These are phyloP conservation scores for Aspergillus persii DNA, from an alignment of 2,329 filamentous ascomycete genomes.

Conservation along the genomic window DNA sequence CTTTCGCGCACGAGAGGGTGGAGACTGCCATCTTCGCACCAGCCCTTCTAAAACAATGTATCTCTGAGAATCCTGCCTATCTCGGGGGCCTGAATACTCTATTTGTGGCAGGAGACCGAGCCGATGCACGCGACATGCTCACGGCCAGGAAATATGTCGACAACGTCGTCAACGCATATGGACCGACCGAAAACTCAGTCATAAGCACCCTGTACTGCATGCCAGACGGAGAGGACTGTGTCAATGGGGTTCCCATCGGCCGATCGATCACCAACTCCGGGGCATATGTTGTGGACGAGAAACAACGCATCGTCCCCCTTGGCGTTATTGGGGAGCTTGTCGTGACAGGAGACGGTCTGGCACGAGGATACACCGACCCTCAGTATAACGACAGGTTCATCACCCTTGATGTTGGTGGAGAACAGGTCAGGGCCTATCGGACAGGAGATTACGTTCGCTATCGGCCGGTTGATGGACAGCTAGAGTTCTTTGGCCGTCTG, in stretches of 20 bases:
- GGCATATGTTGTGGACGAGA: not conserved
- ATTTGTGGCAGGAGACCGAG: not conserved
- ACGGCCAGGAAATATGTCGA: no score
- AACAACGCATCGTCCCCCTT: not conserved
- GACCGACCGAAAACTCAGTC: constrained; percentile 3
- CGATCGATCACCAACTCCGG: not conserved
- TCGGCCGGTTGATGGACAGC: not conserved
- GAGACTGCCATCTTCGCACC: not conserved
- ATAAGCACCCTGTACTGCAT: not conserved
- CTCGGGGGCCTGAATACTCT: not conserved
- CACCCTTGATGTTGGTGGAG: not conserved
- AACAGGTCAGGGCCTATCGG: not conserved
- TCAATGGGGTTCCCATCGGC: not conserved
- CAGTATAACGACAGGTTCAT: not conserved
- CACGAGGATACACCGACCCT: not conserved
- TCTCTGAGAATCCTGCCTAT: not conserved
- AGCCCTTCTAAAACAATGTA: not conserved
- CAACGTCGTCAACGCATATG: not conserved
- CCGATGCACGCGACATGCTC: not conserved
- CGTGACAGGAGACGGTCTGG: not conserved
- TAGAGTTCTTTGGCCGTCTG: constrained; percentile 3
- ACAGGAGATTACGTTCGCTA: constrained; percentile 1
- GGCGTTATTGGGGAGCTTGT: constrained; percentile 4
- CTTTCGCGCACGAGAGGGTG: not conserved
- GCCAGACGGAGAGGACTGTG: not conserved